Conservation (phyloP, 1,284 basidiomycete genomes). For the Microbotryomycetes sp. region DNA sequence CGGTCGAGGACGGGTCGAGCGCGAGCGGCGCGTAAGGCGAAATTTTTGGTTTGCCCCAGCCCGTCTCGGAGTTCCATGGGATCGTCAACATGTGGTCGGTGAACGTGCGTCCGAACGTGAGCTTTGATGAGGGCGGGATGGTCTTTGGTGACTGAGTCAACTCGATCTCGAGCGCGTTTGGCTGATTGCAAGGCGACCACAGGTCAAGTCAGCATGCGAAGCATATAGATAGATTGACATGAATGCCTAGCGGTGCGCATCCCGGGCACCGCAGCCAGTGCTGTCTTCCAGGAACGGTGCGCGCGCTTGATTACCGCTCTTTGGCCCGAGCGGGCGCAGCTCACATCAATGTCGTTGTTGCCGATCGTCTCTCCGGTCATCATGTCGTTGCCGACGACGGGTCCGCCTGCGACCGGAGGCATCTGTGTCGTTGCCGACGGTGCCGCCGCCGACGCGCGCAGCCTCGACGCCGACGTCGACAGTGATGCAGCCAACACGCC, state of each 20-base stretch:
- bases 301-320: too few relatives aligned
- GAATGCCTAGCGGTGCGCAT: too few relatives aligned
- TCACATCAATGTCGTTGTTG: constrained; percentile 25
- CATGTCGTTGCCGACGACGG: constrained; percentile 1
- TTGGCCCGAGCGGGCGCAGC: neutral
- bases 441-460: neutral
- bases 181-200: neutral
- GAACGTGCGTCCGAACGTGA: constrained; percentile 36
- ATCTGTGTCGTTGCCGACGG: neutral
- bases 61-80: constrained; percentile 62
- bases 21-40: constrained; percentile 69
- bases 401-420: constrained; percentile 7
- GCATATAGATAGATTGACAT: neutral
- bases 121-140: constrained; percentile 17
- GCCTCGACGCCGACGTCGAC: neutral
- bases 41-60: constrained; percentile 80
- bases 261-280: too few relatives aligned
- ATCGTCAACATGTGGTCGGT: constrained; percentile 91
- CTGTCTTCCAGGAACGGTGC: too few relatives aligned
- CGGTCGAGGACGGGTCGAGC: constrained; percentile 68
- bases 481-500: neutral
- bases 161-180: constrained; percentile 18
- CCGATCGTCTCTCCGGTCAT: constrained; percentile 26
- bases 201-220: neutral
- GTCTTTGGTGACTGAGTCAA: constrained; percentile 16